phyloP scores from a whole-genome alignment of 345 rosid genomes.

The Garcia nutans region DNA sequence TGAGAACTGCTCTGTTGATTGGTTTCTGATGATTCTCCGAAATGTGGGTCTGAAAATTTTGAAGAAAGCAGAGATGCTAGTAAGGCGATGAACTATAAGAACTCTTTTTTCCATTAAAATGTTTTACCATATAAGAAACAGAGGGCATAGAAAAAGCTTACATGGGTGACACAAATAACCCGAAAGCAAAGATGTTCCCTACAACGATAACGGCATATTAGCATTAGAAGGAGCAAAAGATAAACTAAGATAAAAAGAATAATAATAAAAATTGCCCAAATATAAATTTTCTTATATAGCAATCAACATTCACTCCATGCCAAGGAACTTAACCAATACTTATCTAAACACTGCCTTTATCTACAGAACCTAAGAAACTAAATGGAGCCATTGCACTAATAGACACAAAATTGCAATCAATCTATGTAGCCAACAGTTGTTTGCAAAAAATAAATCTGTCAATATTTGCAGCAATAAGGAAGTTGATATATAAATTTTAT shows the following conservation, averaged over 20 bases:
- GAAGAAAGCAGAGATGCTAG: conserved; percentile 14
- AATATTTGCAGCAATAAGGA: no score
- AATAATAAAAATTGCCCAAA: neutral
- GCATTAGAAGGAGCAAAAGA: neutral
- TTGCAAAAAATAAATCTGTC: no score
- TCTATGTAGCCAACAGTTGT: neutral
- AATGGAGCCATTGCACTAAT: neutral
- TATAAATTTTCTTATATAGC: neutral
- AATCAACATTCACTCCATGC: neutral
- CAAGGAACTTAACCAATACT: neutral
- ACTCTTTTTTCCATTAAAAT: neutral
- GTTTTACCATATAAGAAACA: neutral
- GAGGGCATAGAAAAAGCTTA: conserved; percentile 32
- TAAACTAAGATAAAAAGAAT: no score
- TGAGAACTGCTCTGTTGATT: conserved; percentile 73
- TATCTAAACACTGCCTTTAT: neutral
- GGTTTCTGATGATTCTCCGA: conserved; percentile 77
- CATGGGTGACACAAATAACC: conserved; percentile 81
- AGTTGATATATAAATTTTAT: no score
- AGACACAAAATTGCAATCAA: neutral
- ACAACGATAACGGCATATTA: conserved; percentile 30
- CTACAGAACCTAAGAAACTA: neutral
- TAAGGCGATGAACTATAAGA: conserved; percentile 8
- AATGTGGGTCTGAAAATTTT: conserved; percentile 65
- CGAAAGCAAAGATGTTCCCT: conserved; percentile 87